phyloP scores from a whole-genome alignment of 2,329 filamentous ascomycete genomes.

The Cladosporium phlei region DNA sequence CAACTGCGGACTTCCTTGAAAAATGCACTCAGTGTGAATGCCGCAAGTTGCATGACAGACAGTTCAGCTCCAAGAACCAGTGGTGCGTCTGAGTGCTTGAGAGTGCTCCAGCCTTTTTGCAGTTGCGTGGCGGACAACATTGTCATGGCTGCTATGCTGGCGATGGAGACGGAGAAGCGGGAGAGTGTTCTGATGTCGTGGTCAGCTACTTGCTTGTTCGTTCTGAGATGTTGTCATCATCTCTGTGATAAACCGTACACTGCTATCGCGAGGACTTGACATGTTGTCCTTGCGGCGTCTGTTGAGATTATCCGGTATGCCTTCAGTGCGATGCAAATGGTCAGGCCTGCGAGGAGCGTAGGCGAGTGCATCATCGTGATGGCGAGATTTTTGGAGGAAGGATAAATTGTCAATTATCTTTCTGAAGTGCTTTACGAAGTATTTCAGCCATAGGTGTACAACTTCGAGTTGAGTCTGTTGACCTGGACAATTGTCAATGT shows the following conservation, averaged over 20 bases:
- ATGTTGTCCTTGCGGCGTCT: slow-evolving; percentile 3
- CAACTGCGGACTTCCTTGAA: slow-evolving; percentile 2
- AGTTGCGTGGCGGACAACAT: slow-evolving; percentile 8
- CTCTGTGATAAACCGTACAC: slow-evolving; percentile 3
- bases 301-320: slow-evolving; percentile 10
- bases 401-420: no score
- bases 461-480: no score
- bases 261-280: slow-evolving; percentile 7
- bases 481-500: background rate
- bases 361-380: slow-evolving; percentile 9
- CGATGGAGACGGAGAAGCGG: slow-evolving; percentile 7
- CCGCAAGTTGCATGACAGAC: background rate
- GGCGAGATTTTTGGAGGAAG: no score
- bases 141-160: slow-evolving; percentile 6
- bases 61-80: slow-evolving; percentile 8
- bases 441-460: no score
- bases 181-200: slow-evolving; percentile 1
- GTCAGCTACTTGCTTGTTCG: background rate
- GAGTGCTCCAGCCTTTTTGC: slow-evolving; percentile 8
- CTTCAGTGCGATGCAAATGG: slow-evolving; percentile 10
- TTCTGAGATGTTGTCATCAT: background rate
- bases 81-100: slow-evolving; percentile 9
- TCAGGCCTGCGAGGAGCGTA: slow-evolving; percentile 4
- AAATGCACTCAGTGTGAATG: slow-evolving; percentile 7
- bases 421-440: no score